Conservation (phyloP, 106 monocot species). For the Iris macrosiphon region DNA sequence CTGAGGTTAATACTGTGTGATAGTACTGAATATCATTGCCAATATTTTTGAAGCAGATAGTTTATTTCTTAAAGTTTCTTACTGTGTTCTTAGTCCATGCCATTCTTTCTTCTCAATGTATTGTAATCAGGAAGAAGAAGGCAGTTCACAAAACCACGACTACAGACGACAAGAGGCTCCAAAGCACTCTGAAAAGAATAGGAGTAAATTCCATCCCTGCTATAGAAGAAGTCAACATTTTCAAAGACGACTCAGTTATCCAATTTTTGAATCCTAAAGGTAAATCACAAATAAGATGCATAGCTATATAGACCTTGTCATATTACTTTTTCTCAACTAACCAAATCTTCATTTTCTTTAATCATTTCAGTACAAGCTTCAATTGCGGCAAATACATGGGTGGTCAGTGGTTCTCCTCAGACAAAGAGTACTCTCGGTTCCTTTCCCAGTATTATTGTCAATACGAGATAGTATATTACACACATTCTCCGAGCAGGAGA, state of each 20-base stretch:
- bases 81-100: no score
- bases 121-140: slow-evolving; percentile 82
- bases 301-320: no score
- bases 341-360: no score
- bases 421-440: slow-evolving; percentile 47
- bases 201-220: slow-evolving; percentile 66
- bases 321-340: no score
- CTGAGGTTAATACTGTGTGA: no score
- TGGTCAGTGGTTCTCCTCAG: slow-evolving; percentile 73
- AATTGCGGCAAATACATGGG: slow-evolving; percentile 79
- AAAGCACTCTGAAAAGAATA: slow-evolving; percentile 74
- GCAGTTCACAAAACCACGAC: slow-evolving; percentile 63
- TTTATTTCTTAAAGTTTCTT: no score
- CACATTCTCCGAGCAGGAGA: no score
- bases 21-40: no score
- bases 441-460: not conserved
- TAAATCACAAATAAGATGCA: no score
- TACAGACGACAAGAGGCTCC: slow-evolving; percentile 73
- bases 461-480: no score
- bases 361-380: slow-evolving; percentile 85
- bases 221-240: slow-evolving; percentile 81
- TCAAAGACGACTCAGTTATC: slow-evolving; percentile 70
- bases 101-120: no score
- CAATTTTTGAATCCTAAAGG: slow-evolving; percentile 73
- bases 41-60: no score